phyloP scores from a whole-genome alignment of 2,329 filamentous ascomycete species.

The Cercospora sesami region DNA sequence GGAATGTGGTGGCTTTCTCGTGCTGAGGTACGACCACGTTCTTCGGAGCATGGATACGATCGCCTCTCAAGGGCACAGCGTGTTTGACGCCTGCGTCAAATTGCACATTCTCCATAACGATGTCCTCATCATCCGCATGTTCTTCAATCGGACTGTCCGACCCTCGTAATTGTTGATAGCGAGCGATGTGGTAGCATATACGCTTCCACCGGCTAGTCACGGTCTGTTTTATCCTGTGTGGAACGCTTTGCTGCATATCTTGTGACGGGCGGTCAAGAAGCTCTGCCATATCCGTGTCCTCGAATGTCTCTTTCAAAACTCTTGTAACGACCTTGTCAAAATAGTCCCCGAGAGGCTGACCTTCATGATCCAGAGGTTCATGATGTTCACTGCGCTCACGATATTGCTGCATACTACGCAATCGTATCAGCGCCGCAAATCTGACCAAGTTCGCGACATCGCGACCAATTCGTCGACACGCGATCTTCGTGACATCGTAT shows the following conservation, averaged over 20 bases:
- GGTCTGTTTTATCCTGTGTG: not conserved
- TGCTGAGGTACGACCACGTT: not conserved
- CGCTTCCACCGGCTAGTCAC: not conserved
- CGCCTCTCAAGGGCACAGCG: not conserved
- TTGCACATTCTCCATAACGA: not conserved
- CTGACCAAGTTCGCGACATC: not conserved
- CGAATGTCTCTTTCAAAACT: not conserved
- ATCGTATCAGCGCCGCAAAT: not conserved
- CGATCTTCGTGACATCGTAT: not conserved
- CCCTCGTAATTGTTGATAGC: not conserved
- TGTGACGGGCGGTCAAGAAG: not conserved
- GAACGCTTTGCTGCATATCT: not conserved
- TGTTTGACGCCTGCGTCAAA: not conserved
- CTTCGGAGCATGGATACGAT: not conserved
- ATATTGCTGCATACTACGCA: constrained; percentile 1
- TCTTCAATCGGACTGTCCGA: not conserved
- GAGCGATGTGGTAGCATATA: not conserved
- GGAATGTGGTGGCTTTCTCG: not conserved
- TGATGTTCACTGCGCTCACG: not conserved
- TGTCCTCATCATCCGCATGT: not conserved
- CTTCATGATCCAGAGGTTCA: not conserved
- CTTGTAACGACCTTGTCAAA: not conserved
- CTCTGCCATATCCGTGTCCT: not conserved
- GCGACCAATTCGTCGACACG: not conserved
- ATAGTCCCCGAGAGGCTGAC: not conserved